Conservation (phyloP, 129 eudicot genomes). For the Escallonia herrerae region DNA sequence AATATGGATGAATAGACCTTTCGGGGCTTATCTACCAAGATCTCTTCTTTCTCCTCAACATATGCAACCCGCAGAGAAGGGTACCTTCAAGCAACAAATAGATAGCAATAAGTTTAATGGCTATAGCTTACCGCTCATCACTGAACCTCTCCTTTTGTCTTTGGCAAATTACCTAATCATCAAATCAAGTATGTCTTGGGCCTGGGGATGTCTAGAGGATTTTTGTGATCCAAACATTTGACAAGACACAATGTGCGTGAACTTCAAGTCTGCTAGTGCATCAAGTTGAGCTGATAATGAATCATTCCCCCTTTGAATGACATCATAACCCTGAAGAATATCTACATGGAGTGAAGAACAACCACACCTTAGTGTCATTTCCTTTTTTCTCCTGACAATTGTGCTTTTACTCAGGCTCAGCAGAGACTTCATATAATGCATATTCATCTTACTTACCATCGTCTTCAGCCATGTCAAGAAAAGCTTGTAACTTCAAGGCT, state of each 20-base stretch:
- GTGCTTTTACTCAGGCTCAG: not conserved
- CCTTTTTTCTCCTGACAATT: not conserved
- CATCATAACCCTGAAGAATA: constrained; percentile 77
- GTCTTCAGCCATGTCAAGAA: constrained; percentile 94
- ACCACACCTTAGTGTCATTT: not conserved
- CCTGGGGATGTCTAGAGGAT: constrained; percentile 80
- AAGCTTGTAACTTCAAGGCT: constrained; percentile 87
- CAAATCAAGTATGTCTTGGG: constrained; percentile 72
- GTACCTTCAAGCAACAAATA: constrained; percentile 32
- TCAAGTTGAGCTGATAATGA: constrained; percentile 85
- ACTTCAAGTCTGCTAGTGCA: constrained; percentile 85
- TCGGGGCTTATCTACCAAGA: constrained; percentile 16
- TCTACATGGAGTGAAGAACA: constrained; percentile 32
- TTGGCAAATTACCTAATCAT: constrained; percentile 40
- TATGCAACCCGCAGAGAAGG: constrained; percentile 91
- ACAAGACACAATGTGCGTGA: constrained; percentile 79
- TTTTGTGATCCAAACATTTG: constrained; percentile 81
- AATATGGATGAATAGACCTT: constrained; percentile 73
- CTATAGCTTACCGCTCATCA: not conserved
- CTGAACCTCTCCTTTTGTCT: not conserved
- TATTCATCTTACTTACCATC: constrained; percentile 51
- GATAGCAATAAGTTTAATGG: not conserved
- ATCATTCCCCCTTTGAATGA: constrained; percentile 73
- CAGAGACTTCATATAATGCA: not conserved
- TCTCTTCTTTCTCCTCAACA: constrained; percentile 85